Conservation (phyloP, 441 rosid species). For the Euphorbia corollata region DNA sequence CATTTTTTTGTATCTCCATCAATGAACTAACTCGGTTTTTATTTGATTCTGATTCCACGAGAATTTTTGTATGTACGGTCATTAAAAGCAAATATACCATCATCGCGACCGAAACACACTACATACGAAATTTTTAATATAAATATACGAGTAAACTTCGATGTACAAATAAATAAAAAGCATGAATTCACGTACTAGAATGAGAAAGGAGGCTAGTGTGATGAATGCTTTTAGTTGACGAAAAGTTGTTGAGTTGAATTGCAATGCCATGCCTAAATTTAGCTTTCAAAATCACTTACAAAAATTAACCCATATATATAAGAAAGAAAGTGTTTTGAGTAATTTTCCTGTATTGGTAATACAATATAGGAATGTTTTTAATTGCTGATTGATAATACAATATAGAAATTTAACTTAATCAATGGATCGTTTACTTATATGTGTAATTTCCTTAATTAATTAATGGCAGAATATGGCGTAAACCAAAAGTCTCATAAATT, state of each 20-base stretch:
- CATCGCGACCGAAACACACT: conserved; percentile 27
- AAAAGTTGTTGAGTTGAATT: conserved; percentile 19
- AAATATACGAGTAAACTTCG: background rate
- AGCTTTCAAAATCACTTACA: background rate
- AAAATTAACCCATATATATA: background rate
- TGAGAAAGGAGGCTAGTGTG: conserved; percentile 24
- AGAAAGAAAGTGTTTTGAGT: too few species aligned
- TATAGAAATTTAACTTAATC: background rate
- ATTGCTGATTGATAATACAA: background rate
- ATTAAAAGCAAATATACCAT: conserved; percentile 19
- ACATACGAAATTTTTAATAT: background rate
- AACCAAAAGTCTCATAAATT: background rate
- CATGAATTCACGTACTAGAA: conserved; percentile 20
- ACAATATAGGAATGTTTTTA: background rate
- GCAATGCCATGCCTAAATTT: conserved; percentile 23
- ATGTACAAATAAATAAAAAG: background rate
- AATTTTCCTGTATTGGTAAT: background rate
- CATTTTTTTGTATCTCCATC: conserved; percentile 24
- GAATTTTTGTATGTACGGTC: conserved; percentile 17
- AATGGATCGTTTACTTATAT: background rate
- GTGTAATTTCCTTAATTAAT: background rate
- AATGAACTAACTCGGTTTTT: conserved; percentile 6
- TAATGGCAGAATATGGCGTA: background rate
- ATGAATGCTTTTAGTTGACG: conserved; percentile 21
- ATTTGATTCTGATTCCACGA: conserved; percentile 9